phyloP scores from a whole-genome alignment of 345 rosid genomes.

The Gossypium thurberi region DNA sequence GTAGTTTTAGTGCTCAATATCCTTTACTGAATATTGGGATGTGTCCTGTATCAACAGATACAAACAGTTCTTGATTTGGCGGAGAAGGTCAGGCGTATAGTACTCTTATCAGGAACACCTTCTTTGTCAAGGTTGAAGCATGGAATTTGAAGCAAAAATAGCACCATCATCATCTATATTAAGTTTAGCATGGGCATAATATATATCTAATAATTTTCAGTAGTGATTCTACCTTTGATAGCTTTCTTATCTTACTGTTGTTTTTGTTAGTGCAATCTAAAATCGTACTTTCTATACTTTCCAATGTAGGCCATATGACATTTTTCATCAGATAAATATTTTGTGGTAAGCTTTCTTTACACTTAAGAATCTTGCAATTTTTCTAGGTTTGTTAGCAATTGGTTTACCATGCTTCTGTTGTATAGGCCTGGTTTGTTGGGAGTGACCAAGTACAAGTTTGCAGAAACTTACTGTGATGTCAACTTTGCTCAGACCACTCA shows the following conservation, averaged over 20 bases:
- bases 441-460: conserved; percentile 78
- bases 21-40: conserved; percentile 1
- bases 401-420: conserved; percentile 23
- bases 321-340: conserved; percentile 91
- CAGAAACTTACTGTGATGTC: conserved; percentile 74
- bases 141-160: conserved; percentile 12
- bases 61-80: conserved; percentile 78
- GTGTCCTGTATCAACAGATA: conserved; percentile 42
- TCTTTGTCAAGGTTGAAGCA: conserved; percentile 88
- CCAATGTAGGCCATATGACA: conserved; percentile 91
- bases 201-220: background rate
- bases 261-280: conserved; percentile 24
- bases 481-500: conserved; percentile 40
- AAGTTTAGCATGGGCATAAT: conserved; percentile 3
- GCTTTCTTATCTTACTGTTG: background rate
- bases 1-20: background rate
- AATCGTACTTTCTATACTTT: conserved; percentile 23
- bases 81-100: conserved; percentile 59
- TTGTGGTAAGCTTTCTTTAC: conserved; percentile 62
- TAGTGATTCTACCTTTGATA: background rate
- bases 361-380: conserved; percentile 12
- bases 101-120: conserved; percentile 92
- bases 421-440: conserved; percentile 95
- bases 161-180: conserved; percentile 12
- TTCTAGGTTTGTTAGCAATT: conserved; percentile 14